Evolutionary conservation across 2,329 filamentous ascomycete genomes (phyloP), one percentile per base, ranked within the genome.

Genomic region (Amphichorda felina): DNA sequence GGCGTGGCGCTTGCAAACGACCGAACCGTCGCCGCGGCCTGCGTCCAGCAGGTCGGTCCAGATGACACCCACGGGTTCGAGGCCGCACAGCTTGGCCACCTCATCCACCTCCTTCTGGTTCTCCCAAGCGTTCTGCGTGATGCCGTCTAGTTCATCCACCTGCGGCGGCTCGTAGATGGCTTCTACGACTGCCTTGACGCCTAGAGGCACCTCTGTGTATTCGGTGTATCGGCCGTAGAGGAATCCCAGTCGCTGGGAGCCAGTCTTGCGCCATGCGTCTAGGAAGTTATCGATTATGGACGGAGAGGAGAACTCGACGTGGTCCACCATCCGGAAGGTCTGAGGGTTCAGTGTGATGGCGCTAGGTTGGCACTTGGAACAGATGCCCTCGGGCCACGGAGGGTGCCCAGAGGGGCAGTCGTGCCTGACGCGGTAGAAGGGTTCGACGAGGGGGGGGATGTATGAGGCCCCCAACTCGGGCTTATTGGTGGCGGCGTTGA

Each of bases 151-250:
- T 57, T 98, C 91, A 46, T 88, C 79, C 25, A 89, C 64, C 53
- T 98, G 91, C 3, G 91, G 91, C 4, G 88, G 85, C 54, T 98
- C 91, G 49, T 95, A 98, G 44, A 98, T 94, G 28, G 88, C 89
- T 61, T 98, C 88, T 0, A 98, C 88, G 2, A 98, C 76, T 13
- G 89, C 89, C 60, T 98, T 98, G 38, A 94, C 76, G 8, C 93
- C 93, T 1, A 98, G 70, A 0, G 91, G 93, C 4, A 98, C 86
- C 53, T 94, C 86, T 3, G 79, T 72, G 53, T 98, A 98, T 56
- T 94, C 85, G 42, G 82, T 75, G 51, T 94, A 95, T 36, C 78
- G 77, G 14, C 91, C 91, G 48, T 96, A 98, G 5, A 98, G 63
- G 49, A 88, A 94, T 5, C 89, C 91, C 32, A 96, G 57, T 28